phyloP scores from a whole-genome alignment of 2,329 filamentous ascomycete species.

The Fusarium vanettenii region DNA sequence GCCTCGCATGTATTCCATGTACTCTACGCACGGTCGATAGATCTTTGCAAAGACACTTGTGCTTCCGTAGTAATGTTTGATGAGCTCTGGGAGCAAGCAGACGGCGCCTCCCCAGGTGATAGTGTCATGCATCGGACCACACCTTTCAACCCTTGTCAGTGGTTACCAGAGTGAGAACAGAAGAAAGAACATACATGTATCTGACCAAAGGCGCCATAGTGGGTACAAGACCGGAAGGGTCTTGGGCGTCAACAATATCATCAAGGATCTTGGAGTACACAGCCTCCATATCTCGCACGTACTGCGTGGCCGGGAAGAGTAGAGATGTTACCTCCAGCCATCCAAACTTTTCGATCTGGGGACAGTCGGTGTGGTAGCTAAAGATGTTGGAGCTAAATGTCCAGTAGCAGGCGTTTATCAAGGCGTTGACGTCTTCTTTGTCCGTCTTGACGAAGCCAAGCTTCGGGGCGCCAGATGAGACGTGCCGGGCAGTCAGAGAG shows the following conservation, averaged over 20 bases:
- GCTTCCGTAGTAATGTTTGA: slow-evolving; percentile 54
- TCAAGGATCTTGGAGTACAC: slow-evolving; percentile 60
- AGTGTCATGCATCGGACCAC: slow-evolving; percentile 59
- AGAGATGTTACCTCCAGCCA: slow-evolving; percentile 61
- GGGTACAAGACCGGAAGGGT: slow-evolving; percentile 56
- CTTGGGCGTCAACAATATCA: slow-evolving; percentile 59
- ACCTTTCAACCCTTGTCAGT: slow-evolving; percentile 41
- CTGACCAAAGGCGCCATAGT: slow-evolving; percentile 60
- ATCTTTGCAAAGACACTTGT: slow-evolving; percentile 51
- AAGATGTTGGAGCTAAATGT: slow-evolving; percentile 56
- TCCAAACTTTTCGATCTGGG: slow-evolving; percentile 60
- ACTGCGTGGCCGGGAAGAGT: slow-evolving; percentile 58
- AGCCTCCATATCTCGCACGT: slow-evolving; percentile 58
- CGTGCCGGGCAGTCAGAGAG: slow-evolving; percentile 50
- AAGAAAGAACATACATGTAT: slow-evolving; percentile 50
- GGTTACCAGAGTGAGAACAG: background rate
- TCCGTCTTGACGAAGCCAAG: slow-evolving; percentile 53
- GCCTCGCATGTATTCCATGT: slow-evolving; percentile 55
- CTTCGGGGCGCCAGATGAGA: slow-evolving; percentile 52
- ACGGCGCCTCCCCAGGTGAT: slow-evolving; percentile 57
- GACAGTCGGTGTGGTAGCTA: slow-evolving; percentile 61
- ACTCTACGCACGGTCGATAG: slow-evolving; percentile 51
- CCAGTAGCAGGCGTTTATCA: slow-evolving; percentile 58
- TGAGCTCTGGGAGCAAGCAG: slow-evolving; percentile 50
- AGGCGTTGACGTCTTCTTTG: slow-evolving; percentile 53